Conservation (phyloP, 2,329 filamentous ascomycete species). For the Teratosphaeria zuluensis region DNA sequence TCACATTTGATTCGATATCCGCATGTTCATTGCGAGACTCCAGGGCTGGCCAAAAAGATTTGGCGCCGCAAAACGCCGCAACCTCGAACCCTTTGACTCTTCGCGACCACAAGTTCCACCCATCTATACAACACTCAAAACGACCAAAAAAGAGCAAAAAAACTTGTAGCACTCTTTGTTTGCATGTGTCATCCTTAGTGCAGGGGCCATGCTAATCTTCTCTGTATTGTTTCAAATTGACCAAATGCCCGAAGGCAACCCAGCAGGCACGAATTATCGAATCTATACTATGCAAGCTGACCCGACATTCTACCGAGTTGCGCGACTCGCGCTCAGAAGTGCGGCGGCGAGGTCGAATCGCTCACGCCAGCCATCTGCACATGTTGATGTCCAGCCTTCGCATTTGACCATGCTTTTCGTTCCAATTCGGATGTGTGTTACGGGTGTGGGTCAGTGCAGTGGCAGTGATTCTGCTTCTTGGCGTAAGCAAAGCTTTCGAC, state of each 20-base stretch:
- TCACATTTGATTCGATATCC: too few species aligned
- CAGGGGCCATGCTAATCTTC: slow-evolving; percentile 50
- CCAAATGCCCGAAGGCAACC: slow-evolving; percentile 38
- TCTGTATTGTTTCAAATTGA: slow-evolving; percentile 47
- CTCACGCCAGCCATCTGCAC: neutral
- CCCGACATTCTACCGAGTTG: neutral
- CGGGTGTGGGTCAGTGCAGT: neutral
- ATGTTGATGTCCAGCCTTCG: neutral
- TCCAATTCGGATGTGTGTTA: neutral
- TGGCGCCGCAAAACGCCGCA: too few species aligned
- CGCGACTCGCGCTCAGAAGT: neutral
- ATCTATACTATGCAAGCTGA: neutral
- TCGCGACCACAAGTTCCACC: neutral
- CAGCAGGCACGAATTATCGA: neutral
- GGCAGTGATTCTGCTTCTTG: neutral
- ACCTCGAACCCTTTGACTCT: neutral
- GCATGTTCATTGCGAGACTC: too few species aligned
- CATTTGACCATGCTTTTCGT: neutral
- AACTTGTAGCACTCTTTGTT: slow-evolving; percentile 65
- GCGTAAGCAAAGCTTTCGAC: too few species aligned
- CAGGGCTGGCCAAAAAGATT: too few species aligned
- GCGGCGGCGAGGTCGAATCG: neutral
- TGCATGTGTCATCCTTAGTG: slow-evolving; percentile 92
- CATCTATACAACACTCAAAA: neutral
- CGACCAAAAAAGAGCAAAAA: slow-evolving; percentile 39